Percentiles rank a stretch among this genome's conserved stretches.
These are phyloP conservation scores for Agastache rugosa DNA, from an alignment of 257 asterid species.

Conservation along the genomic window DNA sequence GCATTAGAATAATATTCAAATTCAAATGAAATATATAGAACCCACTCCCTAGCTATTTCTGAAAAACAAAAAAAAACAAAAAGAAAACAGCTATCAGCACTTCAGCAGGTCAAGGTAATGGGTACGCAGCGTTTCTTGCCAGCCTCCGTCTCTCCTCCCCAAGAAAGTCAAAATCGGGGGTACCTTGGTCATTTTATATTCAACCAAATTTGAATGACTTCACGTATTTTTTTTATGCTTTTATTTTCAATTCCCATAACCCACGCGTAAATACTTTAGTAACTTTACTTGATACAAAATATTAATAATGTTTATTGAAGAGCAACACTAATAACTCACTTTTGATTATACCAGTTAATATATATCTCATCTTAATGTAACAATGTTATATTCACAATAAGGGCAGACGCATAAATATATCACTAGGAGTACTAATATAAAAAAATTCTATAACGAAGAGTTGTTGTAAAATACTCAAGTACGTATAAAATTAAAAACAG, in stretches of 20 bases:
- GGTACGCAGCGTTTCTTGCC: constrained; percentile 28
- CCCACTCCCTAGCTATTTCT: too few relatives aligned
- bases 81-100: not conserved
- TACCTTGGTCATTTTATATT: constrained; percentile 40
- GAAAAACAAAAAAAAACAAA: not conserved
- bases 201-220: constrained; percentile 47
- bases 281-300: too few relatives aligned
- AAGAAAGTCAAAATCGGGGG: constrained; percentile 47
- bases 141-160: constrained; percentile 28
- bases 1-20: not conserved
- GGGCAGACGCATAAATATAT: too few relatives aligned
- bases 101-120: constrained; percentile 33
- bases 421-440: too few relatives aligned
- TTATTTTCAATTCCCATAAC: not conserved
- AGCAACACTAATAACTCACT: not conserved
- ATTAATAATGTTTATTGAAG: not conserved
- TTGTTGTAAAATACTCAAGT: too few relatives aligned
- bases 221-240: not conserved
- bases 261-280: constrained; percentile 17
- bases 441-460: too few relatives aligned
- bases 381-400: too few relatives aligned
- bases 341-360: too few relatives aligned
- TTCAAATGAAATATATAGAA: too few relatives aligned
- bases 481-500: too few relatives aligned
- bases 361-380: too few relatives aligned